Base-by-base conservation (phyloP, 2,329 filamentous ascomycete genomes). In the Botrytis squamosa region DNA sequence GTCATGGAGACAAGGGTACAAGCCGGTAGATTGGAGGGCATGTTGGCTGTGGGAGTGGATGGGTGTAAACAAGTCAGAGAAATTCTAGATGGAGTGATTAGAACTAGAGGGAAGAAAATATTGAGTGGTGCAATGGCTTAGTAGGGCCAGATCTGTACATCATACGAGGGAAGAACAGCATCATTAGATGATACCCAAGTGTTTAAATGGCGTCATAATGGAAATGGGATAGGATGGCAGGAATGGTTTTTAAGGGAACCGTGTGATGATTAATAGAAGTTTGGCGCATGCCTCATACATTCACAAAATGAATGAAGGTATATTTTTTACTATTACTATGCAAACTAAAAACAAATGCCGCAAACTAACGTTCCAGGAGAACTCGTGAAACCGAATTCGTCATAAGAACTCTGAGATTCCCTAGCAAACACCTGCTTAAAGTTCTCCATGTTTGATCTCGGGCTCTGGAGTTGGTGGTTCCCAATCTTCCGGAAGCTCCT, bases 1-100 rank as follows among this genome's bases (percentile, higher is more conserved):
- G 88, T 95, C 20, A 93, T 97, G 87, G 96, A 98, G 86, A 96
- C 91, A 72, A 89, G 93, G 66, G 91, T 97, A n/a, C 92, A 97
- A 82, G 89, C 92, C 76, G 87, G 87, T 74, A 88, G 94, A 73
- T 81, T 98, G 74, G 95, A 99, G 84, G 93, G 93, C 1, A 97
- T 99, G 95, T 84, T 99, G 78, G 94, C 93, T 0, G 94, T 97
- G 1, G 95, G 92, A 0, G 90, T 98, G 67, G 95, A 98, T 81
- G 96, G 95, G 8, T 98, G 95, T 83, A 94, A 92, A 83, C 92
- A 95, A 81, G 90, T 98, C 57, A 88, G 93, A 76, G 88, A 90
- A 77, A 92, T 97, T 68, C 81, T 99, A 79, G 95, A 98, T 82
- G 86, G 87, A 10, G 91, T 97, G 22, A 91, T 98, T 64, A 89